Percentiles rank a stretch among this genome's conserved stretches.
Evolutionary conservation across 139 green algal species (phyloP).

Genomic region (Micromonas pusilla): DNA sequence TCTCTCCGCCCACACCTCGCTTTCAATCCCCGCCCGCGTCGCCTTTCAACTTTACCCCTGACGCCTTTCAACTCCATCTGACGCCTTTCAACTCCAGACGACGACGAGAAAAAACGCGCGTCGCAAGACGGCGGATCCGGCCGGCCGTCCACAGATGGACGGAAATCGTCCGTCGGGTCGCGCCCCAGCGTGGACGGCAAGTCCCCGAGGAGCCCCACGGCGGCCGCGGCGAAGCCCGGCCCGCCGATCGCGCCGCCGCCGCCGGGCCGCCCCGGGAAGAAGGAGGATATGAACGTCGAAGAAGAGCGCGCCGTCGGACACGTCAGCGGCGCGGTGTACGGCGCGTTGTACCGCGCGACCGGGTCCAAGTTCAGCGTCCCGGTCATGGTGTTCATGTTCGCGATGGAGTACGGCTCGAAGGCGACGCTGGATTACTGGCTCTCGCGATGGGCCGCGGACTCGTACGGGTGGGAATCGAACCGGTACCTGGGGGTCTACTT

Average conservation of each 20-base stretch:
- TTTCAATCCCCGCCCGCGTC: too few species aligned
- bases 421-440: slow-evolving; percentile 49
- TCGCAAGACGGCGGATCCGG: slow-evolving; percentile 26
- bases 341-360: slow-evolving; percentile 2
- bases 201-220: neutral
- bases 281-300: slow-evolving; percentile 37
- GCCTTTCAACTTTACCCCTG: too few species aligned
- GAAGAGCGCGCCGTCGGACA: slow-evolving; percentile 17
- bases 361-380: slow-evolving; percentile 1
- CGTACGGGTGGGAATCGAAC: slow-evolving; percentile 41
- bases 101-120: slow-evolving; percentile 47
- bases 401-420: slow-evolving; percentile 37
- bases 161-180: slow-evolving; percentile 39
- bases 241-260: too few species aligned
- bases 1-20: too few species aligned
- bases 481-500: slow-evolving; percentile 58
- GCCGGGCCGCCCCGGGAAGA: slow-evolving; percentile 28
- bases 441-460: slow-evolving; percentile 51
- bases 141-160: slow-evolving; percentile 20
- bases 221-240: too few species aligned
- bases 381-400: slow-evolving; percentile 45
- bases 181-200: neutral
- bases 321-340: neutral
- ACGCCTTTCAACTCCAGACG: too few species aligned
- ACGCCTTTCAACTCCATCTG: too few species aligned